Base-by-base conservation (phyloP, 2,329 filamentous ascomycete species). In the Beauveria caledonica region DNA sequence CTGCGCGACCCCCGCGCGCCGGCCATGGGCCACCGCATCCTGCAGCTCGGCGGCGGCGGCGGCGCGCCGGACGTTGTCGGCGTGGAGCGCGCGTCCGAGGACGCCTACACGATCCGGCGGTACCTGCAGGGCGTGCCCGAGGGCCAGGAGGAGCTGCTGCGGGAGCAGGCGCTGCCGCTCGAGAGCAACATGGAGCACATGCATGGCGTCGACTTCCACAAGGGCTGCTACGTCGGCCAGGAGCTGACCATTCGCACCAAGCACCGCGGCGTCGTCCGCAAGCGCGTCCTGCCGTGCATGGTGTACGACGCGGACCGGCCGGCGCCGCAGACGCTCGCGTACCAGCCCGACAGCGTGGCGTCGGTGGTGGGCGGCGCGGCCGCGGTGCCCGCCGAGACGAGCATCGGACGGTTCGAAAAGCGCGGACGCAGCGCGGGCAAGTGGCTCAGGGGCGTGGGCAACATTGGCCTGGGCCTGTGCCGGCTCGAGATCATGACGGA, bases 201-300 rank as follows among this genome's bases (percentile, higher is more conserved):
- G 81, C 82, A 84, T 52, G 94, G 86, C 27, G 87, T 99, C 65
- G 90, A 97, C 74, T 99, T 94, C 77, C 86, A 86, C 70, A 99
- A 99, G 77, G 94, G 94, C 8, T 99, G 94, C 75, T 99, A 99
- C 73, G 85, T 97, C 8, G 94, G 94, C 0, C 94, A 99, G 75
- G 94, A 99, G 73, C 81, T 99, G 64, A 97, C 94, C 1, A 96
- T 97, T 65, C 87, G 94, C 46, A 99, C 94, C 1, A 88, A 92
- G 71, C 94, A 99, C 74, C 92, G 89, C 13, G 94, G 94, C 23
- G 90, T 99, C 17, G 90, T 99, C 45, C 82, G 94, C 63, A 96
- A 97, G 79, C 83, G 94, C 54, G 85, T 97, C 54, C 73, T 99
- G 57, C 94, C 94, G 0, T 86, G 93, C 39, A 76, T 88, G 64